Conservation (phyloP, 1,284 basidiomycete genomes). For the Papiliotrema fonsecae region DNA sequence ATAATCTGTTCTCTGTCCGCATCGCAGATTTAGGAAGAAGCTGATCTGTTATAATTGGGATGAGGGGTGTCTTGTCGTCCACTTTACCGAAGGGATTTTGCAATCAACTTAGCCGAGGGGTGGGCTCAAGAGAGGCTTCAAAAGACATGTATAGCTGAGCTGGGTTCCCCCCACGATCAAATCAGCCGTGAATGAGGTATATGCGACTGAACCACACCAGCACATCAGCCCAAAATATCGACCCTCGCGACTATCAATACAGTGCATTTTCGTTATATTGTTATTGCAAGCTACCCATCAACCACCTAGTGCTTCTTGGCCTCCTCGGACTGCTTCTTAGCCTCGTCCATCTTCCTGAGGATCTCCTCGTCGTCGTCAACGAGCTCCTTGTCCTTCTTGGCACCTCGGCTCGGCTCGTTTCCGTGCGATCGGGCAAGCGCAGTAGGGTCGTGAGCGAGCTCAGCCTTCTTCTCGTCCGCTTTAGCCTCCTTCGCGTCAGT, state of each 20-base stretch:
- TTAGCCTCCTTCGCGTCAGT: constrained; percentile 24
- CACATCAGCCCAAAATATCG: no score
- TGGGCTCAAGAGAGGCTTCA: no score
- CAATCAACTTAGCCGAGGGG: no score
- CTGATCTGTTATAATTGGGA: no score
- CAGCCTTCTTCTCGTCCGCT: constrained; percentile 15
- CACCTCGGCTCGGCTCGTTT: constrained; percentile 33
- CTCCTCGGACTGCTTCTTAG: constrained; percentile 27
- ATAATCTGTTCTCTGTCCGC: no score
- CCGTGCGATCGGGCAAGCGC: constrained; percentile 29
- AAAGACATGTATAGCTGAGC: no score
- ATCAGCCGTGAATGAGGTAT: no score
- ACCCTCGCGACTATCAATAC: not conserved
- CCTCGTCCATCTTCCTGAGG: constrained; percentile 27
- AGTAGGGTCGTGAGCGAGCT: constrained; percentile 28
- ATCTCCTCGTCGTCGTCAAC: constrained; percentile 31
- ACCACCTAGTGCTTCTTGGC: constrained; percentile 23
- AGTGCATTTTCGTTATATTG: not conserved
- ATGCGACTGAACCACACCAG: no score
- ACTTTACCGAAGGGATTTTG: no score
- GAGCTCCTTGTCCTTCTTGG: constrained; percentile 34
- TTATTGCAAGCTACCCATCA: not conserved
- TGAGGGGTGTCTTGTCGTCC: no score
- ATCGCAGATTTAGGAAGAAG: no score
- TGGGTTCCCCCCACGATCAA: not conserved